A percentile compares a stretch with the other conserved stretches of the same genome.
Conservation (phyloP, 2,329 filamentous ascomycete genomes). For the Paecilomyces sp. region DNA sequence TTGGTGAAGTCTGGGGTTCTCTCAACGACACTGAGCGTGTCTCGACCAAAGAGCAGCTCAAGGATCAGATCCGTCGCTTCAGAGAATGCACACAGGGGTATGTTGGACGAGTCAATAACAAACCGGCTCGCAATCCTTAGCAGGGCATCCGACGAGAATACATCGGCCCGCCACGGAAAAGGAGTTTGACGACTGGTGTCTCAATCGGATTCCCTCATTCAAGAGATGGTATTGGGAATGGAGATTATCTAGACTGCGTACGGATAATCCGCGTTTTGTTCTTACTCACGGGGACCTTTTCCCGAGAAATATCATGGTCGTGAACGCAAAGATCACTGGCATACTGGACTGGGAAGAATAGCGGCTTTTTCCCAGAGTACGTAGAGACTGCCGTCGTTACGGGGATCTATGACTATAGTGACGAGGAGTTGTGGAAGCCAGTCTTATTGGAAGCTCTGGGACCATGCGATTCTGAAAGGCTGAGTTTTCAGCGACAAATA, state of each 20-base stretch:
- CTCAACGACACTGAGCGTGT: neutral
- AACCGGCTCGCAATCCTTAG: neutral
- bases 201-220: neutral
- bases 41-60: neutral
- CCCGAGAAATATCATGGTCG: neutral
- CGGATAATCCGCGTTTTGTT: neutral
- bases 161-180: neutral
- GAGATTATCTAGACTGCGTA: neutral
- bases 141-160: neutral
- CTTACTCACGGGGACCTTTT: neutral
- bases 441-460: constrained; percentile 4
- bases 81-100: neutral
- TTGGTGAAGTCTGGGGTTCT: neutral
- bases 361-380: constrained; percentile 7
- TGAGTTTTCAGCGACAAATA: neutral
- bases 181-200: neutral
- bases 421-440: constrained; percentile 4
- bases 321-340: neutral
- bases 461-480: neutral
- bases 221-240: neutral
- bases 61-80: neutral
- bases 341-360: constrained; percentile 9
- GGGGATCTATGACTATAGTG: neutral
- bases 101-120: neutral
- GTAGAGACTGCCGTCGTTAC: constrained; percentile 5